Conservation (phyloP, 305 asterid genomes). For the Andrographis paniculata region DNA sequence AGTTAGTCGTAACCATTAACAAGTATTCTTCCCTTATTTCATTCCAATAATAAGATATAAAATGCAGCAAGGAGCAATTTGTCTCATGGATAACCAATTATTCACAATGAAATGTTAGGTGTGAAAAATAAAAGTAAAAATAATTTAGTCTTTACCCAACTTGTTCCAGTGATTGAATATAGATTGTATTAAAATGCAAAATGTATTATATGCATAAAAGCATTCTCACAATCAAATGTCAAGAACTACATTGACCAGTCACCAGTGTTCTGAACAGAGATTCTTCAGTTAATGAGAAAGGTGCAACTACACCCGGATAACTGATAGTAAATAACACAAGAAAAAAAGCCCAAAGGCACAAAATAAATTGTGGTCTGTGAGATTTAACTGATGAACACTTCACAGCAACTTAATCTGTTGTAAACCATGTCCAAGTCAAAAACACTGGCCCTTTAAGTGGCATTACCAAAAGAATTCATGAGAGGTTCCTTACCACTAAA, state of each 20-base stretch:
- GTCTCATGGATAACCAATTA: no score
- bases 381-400: no score
- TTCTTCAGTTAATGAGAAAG: conserved; percentile 11
- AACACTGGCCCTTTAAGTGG: conserved; percentile 23
- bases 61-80: no score
- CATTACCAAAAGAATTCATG: conserved; percentile 37
- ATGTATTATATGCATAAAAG: conserved; percentile 12
- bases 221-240: no score
- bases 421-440: conserved; percentile 18
- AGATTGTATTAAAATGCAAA: conserved; percentile 8
- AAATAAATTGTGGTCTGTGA: no score
- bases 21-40: no score
- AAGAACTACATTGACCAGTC: no score
- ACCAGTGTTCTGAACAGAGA: background rate
- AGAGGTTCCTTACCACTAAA: conserved; percentile 72
- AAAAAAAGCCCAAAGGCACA: no score
- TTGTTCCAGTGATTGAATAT: conserved; percentile 6
- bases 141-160: background rate
- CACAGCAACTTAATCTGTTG: conserved; percentile 13
- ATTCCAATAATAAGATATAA: no score
- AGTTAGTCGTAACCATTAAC: no score
- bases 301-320: background rate
- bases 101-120: no score
- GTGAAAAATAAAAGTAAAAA: no score
- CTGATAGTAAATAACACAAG: background rate